These are phyloP conservation scores for Sclerotinia glacialis DNA, from an alignment of 2,329 filamentous ascomycete species.

Conservation along the genomic window DNA sequence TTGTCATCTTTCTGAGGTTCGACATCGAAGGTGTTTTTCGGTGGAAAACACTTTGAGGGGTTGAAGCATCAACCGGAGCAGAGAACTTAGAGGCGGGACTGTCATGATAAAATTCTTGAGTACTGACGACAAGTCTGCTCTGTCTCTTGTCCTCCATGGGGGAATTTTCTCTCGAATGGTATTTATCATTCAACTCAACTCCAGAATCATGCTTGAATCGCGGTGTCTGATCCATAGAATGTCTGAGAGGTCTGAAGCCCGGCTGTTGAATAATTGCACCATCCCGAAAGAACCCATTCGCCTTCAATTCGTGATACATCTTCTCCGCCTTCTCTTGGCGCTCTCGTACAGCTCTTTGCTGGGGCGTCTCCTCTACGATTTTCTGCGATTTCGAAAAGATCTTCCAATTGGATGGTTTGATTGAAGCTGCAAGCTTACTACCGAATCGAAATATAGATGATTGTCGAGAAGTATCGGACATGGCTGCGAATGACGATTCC, in stretches of 20 bases:
- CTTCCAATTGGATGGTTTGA: conserved; percentile 54
- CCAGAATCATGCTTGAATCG: conserved; percentile 36
- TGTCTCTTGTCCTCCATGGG: conserved; percentile 35
- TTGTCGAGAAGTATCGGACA: conserved; percentile 39
- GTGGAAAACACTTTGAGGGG: conserved; percentile 28
- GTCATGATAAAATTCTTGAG: conserved; percentile 22
- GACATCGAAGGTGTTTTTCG: conserved; percentile 34
- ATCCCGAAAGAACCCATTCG: conserved; percentile 45
- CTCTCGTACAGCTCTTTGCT: conserved; percentile 45
- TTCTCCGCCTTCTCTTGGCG: conserved; percentile 48
- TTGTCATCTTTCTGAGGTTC: conserved; percentile 30
- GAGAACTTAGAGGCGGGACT: conserved; percentile 24
- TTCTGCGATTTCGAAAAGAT: conserved; percentile 32
- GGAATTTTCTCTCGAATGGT: conserved; percentile 18
- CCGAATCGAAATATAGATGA: conserved; percentile 55
- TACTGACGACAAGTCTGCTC: conserved; percentile 32
- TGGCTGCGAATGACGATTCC: conserved; percentile 31
- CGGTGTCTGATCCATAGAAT: conserved; percentile 10
- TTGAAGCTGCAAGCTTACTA: conserved; percentile 51
- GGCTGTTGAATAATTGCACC: conserved; percentile 38
- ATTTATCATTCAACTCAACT: conserved; percentile 29
- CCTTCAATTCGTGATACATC: conserved; percentile 54
- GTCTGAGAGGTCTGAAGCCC: conserved; percentile 4
- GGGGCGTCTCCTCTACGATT: conserved; percentile 44
- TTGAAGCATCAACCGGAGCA: conserved; percentile 21